phyloP scores from a whole-genome alignment of 108 stramenopile species.

The Nannochloropsis granulata region DNA sequence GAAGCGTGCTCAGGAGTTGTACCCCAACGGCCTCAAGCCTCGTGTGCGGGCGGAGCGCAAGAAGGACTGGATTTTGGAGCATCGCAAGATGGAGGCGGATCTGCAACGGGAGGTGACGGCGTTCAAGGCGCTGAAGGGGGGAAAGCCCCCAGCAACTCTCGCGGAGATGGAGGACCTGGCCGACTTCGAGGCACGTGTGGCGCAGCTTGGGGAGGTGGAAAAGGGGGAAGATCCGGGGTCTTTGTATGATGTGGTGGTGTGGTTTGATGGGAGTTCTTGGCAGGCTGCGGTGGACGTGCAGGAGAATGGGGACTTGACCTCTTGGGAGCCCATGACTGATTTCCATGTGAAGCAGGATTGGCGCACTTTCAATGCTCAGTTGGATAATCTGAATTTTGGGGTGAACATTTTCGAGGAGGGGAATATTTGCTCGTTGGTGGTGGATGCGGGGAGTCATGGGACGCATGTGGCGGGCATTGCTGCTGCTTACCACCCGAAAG shows the following conservation, averaged over 20 bases:
- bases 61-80: slow-evolving; percentile 5
- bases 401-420: slow-evolving; percentile 64
- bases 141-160: background rate
- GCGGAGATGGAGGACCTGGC: background rate
- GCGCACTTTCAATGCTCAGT: slow-evolving; percentile 22
- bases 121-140: slow-evolving; percentile 8
- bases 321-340: slow-evolving; percentile 39
- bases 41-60: slow-evolving; percentile 43
- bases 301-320: slow-evolving; percentile 47
- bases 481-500: slow-evolving; percentile 40
- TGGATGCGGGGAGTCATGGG: slow-evolving; percentile 68
- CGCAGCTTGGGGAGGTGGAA: background rate
- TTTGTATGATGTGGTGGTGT: slow-evolving; percentile 54
- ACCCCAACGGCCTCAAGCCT: slow-evolving; percentile 29
- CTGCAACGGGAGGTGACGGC: background rate
- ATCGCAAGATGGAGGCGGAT: background rate
- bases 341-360: slow-evolving; percentile 46
- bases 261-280: slow-evolving; percentile 32
- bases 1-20: slow-evolving; percentile 50
- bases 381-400: slow-evolving; percentile 45
- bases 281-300: slow-evolving; percentile 48
- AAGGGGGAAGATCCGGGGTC: slow-evolving; percentile 56
- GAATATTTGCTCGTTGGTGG: slow-evolving; percentile 50
- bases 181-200: background rate
- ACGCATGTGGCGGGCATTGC: slow-evolving; percentile 80